Evolutionary conservation across 1,284 basidiomycete genomes (phyloP), one percentile per base, ranked within the genome.

Genomic region (Papiliotrema nemorosa): DNA sequence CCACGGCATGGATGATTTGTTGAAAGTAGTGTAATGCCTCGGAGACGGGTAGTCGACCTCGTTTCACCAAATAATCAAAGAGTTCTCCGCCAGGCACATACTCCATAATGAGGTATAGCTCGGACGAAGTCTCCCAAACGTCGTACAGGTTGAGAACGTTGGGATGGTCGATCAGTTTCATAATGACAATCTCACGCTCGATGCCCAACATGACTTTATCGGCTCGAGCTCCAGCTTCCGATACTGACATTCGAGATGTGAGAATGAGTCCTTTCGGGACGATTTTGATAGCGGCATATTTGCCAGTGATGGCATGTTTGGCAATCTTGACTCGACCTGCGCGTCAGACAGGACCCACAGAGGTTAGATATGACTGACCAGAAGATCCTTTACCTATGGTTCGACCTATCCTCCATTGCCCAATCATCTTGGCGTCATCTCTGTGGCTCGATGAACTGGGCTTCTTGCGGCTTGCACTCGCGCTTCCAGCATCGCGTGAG

Each of bases 151-250:
- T 86, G 77, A 96, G 82, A 57, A 98, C 84, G 74, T 97, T 97
- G 2, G 94, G 93, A 70, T 99, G 94, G 64, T 96, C 88, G 66
- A 98, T 88, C 54, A 98, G 85, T 74, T 97, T 97, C 94, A 99
- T 97, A 72, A 98, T 89, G 62, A 97, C 91, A 55, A 98, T 97
- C 76, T 99, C 96, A 58, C 93, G 84, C 74, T 97, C 92, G 59
- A 97, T 86, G 40, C 86, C 85, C 41, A 90, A 81, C 54, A 88
- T 80, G 62, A 90, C 85, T 77, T 93, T 94, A 65, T 96, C 90
- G 54, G 81, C 81, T 55, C 65, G 62, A 18, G 69, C 68, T 12
- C 67, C 68, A 9, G 86, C 81, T 57, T 84, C 82, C 55, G 82
- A 80, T 60, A 90, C 78, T 49, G 86, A 87, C 70, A 85, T 80